Evolutionary conservation across 345 rosid genomes (phyloP).

Genomic region (Dimocarpus longan): DNA sequence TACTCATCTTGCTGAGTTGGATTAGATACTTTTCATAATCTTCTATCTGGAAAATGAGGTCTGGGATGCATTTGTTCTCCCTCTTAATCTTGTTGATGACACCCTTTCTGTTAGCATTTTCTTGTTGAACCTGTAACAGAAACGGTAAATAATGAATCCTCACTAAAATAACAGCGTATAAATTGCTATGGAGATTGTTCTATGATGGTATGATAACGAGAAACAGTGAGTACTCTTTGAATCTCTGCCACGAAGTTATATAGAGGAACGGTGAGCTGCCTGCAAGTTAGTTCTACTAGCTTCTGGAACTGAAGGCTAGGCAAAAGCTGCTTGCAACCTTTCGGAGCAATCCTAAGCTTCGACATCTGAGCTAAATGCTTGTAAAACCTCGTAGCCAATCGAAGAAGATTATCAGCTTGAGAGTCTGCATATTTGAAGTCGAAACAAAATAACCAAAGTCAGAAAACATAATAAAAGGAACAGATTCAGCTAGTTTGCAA

Average conservation of each 20-base stretch:
- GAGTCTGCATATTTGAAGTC: constrained; percentile 49
- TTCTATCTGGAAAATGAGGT: constrained; percentile 80
- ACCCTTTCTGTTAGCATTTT: constrained; percentile 51
- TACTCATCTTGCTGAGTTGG: constrained; percentile 72
- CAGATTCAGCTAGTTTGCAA: constrained; percentile 3
- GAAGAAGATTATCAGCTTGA: constrained; percentile 68
- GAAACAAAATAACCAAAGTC: constrained; percentile 20
- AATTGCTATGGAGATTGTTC: not conserved
- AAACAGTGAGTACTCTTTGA: constrained; percentile 50
- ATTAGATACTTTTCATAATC: constrained; percentile 79
- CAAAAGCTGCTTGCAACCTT: constrained; percentile 71
- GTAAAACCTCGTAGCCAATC: constrained; percentile 62
- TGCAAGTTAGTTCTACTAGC: constrained; percentile 81
- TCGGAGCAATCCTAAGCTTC: constrained; percentile 69
- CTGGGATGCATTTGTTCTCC: constrained; percentile 90
- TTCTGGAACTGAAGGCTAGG: constrained; percentile 73
- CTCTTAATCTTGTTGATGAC: constrained; percentile 73
- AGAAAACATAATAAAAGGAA: constrained; percentile 9
- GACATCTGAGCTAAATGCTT: constrained; percentile 79
- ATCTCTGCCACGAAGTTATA: constrained; percentile 71
- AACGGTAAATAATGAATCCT: constrained; percentile 11
- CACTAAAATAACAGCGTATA: not conserved
- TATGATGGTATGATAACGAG: not conserved
- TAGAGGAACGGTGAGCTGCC: constrained; percentile 65
- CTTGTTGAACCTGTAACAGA: constrained; percentile 60